Conservation (phyloP, 352 stramenopile genomes). For the Globisporangium carolinianum region DNA sequence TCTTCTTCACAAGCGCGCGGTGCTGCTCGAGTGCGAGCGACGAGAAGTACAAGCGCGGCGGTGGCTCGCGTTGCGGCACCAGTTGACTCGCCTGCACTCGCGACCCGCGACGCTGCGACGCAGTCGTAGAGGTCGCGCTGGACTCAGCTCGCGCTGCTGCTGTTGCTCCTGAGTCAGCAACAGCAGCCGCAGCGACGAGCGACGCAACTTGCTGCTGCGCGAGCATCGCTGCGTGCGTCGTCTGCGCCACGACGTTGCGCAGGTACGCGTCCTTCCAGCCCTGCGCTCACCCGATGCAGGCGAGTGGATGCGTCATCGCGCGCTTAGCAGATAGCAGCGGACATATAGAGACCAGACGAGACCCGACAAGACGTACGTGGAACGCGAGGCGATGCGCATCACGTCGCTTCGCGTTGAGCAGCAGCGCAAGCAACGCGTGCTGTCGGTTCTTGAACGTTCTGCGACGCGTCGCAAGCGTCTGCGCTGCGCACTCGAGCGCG, state of each 20-base stretch:
- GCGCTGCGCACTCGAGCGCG: background rate
- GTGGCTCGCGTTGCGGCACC: too few relatives aligned
- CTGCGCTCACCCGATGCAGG: constrained; percentile 6
- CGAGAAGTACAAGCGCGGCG: constrained; percentile 8
- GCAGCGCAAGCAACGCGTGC: constrained; percentile 5
- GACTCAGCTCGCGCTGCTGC: background rate
- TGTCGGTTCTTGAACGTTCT: constrained; percentile 11
- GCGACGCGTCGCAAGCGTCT: background rate
- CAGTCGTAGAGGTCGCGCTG: too few relatives aligned
- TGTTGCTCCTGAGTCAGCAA: background rate
- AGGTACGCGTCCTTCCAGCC: constrained; percentile 52
- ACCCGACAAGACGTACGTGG: constrained; percentile 8
- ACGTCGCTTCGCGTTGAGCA: constrained; percentile 4
- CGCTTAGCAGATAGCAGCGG: background rate
- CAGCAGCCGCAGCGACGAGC: background rate
- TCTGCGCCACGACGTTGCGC: constrained; percentile 37
- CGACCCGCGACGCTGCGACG: too few relatives aligned
- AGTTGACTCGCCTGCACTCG: too few relatives aligned
- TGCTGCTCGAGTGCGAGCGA: constrained; percentile 8
- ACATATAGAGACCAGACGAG: background rate
- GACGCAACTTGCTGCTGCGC: constrained; percentile 15
- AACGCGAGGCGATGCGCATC: constrained; percentile 20
- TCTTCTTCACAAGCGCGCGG: constrained; percentile 1
- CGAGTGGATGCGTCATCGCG: background rate
- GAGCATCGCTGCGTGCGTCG: constrained; percentile 62